A percentile compares a stretch with the other conserved stretches of the same genome.
These are phyloP conservation scores for Plantago major DNA, from an alignment of 257 asterid genomes.

Conservation along the genomic window DNA sequence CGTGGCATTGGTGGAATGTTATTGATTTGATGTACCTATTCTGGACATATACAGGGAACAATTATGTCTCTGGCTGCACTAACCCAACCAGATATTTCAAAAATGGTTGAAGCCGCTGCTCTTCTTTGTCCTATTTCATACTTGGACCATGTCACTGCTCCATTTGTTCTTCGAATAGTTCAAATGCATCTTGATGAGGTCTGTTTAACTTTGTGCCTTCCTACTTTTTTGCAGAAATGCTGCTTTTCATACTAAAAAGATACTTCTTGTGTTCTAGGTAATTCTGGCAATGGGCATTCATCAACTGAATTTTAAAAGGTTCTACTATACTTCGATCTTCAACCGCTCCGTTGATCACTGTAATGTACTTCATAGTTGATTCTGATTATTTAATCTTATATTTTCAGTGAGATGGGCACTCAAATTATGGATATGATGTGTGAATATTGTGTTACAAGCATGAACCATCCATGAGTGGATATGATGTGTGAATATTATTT, in stretches of 20 bases:
- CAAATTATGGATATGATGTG: conserved; percentile 78
- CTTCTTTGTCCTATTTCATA: conserved; percentile 91
- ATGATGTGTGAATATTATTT: too few species aligned
- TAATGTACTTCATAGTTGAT: conserved; percentile 9
- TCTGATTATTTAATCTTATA: conserved; percentile 21
- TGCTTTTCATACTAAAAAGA: conserved; percentile 16
- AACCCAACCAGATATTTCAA: conserved; percentile 71
- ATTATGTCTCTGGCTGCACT: conserved; percentile 94
- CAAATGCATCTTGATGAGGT: conserved; percentile 82
- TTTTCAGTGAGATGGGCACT: conserved; percentile 58
- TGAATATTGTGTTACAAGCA: too few species aligned
- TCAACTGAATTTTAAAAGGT: conserved; percentile 95
- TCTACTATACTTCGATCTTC: conserved; percentile 12
- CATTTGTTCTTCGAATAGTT: conserved; percentile 60
- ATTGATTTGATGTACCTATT: conserved; percentile 12
- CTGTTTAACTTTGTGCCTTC: conserved; percentile 18
- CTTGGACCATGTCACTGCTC: conserved; percentile 71
- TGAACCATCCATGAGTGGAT: too few species aligned
- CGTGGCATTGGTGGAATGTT: conserved; percentile 11
- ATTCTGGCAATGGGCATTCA: conserved; percentile 78
- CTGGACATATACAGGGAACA: conserved; percentile 64
- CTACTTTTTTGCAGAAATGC: conserved; percentile 13
- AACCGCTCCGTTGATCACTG: conserved; percentile 10
- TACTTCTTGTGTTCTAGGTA: conserved; percentile 35
- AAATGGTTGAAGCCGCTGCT: conserved; percentile 93